phyloP scores from a whole-genome alignment of 129 eudicot genomes.

The Flaveria bidentis region DNA sequence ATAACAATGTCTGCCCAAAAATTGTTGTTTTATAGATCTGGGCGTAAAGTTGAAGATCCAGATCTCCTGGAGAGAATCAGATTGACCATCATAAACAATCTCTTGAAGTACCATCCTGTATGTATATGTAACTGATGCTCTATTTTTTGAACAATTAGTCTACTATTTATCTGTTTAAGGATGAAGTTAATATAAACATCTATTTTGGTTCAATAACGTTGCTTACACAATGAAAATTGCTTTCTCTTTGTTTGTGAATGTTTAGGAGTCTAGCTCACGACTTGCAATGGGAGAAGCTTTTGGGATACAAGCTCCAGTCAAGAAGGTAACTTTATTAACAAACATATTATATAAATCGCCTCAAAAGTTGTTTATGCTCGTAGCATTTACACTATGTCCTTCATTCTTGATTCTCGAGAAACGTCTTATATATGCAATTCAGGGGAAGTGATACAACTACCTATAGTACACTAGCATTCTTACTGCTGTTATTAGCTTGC shows the following conservation, averaged over 20 bases:
- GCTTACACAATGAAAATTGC: conserved; percentile 17
- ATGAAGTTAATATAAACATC: conserved; percentile 4
- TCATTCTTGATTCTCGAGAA: not conserved
- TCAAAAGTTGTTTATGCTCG: conserved; percentile 8
- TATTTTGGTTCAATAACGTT: conserved; percentile 3
- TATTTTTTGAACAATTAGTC: conserved; percentile 5
- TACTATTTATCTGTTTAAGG: not conserved
- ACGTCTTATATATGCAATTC: not conserved
- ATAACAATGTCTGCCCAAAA: not conserved
- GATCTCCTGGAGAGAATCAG: conserved; percentile 96
- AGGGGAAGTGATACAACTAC: not conserved
- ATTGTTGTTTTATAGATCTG: conserved; percentile 52
- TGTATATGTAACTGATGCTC: conserved; percentile 29
- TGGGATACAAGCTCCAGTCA: conserved; percentile 82
- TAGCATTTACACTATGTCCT: not conserved
- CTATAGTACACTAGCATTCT: not conserved
- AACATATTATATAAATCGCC: conserved; percentile 7
- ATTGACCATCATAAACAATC: conserved; percentile 86
- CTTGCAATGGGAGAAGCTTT: conserved; percentile 99
- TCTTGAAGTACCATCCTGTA: conserved; percentile 97
- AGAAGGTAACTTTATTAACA: conserved; percentile 57
- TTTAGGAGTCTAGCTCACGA: conserved; percentile 84
- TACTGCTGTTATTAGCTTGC: not conserved
- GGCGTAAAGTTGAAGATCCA: conserved; percentile 97
- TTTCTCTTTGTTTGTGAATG: conserved; percentile 28